Evolutionary conservation across 257 asterid genomes (phyloP).

Genomic region (Handroanthus guayacan): DNA sequence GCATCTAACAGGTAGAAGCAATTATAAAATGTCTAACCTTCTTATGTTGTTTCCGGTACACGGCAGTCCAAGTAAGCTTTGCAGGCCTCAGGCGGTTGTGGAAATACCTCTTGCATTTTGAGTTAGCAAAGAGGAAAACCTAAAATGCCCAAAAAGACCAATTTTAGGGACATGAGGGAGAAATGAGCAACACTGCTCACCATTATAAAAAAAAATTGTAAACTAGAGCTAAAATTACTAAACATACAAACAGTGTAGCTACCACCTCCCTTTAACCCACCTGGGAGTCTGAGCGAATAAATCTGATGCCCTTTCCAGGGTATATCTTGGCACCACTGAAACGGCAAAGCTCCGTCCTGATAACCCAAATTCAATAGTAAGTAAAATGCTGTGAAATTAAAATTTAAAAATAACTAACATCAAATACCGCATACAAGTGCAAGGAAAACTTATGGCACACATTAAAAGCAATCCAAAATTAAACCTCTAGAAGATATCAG

Average conservation of each 20-base stretch:
- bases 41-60: slow-evolving; percentile 68
- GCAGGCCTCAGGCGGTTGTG: slow-evolving; percentile 69
- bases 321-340: slow-evolving; percentile 83
- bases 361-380: slow-evolving; percentile 18
- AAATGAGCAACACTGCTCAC: not conserved
- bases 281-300: slow-evolving; percentile 77
- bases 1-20: not conserved
- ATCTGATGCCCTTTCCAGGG: slow-evolving; percentile 80
- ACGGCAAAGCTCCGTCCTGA: slow-evolving; percentile 81
- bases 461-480: not conserved
- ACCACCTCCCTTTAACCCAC: slow-evolving; percentile 31
- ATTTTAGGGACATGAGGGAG: not conserved
- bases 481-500: not conserved
- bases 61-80: slow-evolving; percentile 68
- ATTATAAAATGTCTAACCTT: slow-evolving; percentile 42
- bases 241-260: not conserved
- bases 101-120: slow-evolving; percentile 68
- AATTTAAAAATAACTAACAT: not conserved
- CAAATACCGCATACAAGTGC: not conserved
- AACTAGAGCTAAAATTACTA: not conserved
- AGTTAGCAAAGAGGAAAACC: slow-evolving; percentile 67
- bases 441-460: not conserved
- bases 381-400: not conserved
- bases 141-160: slow-evolving; percentile 16
- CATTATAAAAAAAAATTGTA: too few relatives aligned